These are phyloP conservation scores for Infundibulicybe gibba DNA, from an alignment of 768 basidiomycete species.

Conservation along the genomic window DNA sequence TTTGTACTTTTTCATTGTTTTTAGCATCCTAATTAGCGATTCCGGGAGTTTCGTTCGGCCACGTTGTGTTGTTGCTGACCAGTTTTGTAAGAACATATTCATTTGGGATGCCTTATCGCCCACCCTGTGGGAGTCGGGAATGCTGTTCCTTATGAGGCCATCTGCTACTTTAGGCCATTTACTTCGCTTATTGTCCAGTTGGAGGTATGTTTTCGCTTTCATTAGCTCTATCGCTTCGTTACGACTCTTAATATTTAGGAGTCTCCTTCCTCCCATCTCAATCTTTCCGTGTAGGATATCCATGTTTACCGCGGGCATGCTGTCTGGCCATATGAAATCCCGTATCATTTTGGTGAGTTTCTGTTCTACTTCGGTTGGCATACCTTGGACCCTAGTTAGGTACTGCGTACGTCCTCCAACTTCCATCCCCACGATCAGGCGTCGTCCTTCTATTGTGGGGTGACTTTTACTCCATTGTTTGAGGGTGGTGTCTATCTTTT, in stretches of 20 bases:
- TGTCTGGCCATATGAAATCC: constrained; percentile 22
- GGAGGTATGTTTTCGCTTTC: constrained; percentile 18
- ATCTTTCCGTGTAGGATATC: constrained; percentile 12
- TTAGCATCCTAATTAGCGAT: constrained; percentile 11
- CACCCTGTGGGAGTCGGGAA: not conserved
- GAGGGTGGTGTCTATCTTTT: constrained; percentile 18
- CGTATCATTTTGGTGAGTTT: constrained; percentile 13
- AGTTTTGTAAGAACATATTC: constrained; percentile 23
- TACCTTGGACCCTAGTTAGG: constrained; percentile 27
- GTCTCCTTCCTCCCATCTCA: constrained; percentile 15
- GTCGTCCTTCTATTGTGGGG: constrained; percentile 23
- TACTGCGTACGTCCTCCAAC: constrained; percentile 30
- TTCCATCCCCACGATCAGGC: constrained; percentile 18
- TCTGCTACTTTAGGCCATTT: constrained; percentile 26
- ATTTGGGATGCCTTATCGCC: constrained; percentile 1
- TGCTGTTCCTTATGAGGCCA: constrained; percentile 9
- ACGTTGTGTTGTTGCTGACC: constrained; percentile 8
- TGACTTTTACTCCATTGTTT: constrained; percentile 18
- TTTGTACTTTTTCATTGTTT: constrained; percentile 14
- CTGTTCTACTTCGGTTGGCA: constrained; percentile 22
- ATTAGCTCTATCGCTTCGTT: constrained; percentile 22
- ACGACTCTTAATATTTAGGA: constrained; percentile 19
- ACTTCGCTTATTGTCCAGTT: constrained; percentile 10
- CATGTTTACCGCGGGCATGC: constrained; percentile 9
- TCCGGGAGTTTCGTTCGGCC: constrained; percentile 4